These are phyloP conservation scores for Scedosporium apiospermum DNA, from an alignment of 2,329 filamentous ascomycete genomes.

Conservation along the genomic window DNA sequence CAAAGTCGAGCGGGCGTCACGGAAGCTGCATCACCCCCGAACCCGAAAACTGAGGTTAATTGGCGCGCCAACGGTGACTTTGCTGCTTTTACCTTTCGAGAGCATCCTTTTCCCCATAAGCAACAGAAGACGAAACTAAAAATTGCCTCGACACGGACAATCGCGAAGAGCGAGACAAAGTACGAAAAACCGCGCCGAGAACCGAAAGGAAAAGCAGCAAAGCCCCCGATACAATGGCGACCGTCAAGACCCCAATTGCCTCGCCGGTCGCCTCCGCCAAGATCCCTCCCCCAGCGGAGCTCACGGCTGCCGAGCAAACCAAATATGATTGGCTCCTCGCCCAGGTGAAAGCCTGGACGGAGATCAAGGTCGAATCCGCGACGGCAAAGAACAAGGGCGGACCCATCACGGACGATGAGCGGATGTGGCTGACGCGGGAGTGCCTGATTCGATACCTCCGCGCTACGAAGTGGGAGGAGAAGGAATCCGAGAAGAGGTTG, in stretches of 20 bases:
- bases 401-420: slow-evolving; percentile 69
- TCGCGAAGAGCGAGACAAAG: background rate
- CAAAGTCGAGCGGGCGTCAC: background rate
- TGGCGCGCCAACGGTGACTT: no score
- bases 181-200: background rate
- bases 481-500: slow-evolving; percentile 69
- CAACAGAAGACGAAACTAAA: background rate
- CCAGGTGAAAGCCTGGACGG: slow-evolving; percentile 60
- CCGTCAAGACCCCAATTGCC: background rate
- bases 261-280: background rate
- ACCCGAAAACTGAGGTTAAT: background rate
- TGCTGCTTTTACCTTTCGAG: background rate
- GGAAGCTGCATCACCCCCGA: background rate
- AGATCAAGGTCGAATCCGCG: slow-evolving; percentile 39
- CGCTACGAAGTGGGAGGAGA: slow-evolving; percentile 80
- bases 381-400: slow-evolving; percentile 51
- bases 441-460: slow-evolving; percentile 88
- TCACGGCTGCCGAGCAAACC: slow-evolving; percentile 66
- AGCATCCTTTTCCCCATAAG: background rate
- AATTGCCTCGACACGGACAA: background rate
- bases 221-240: background rate
- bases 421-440: slow-evolving; percentile 83
- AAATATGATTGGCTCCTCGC: slow-evolving; percentile 76
- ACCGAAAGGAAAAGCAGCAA: background rate
- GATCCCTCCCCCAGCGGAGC: slow-evolving; percentile 33